Evolutionary conservation across 2,329 filamentous ascomycete genomes (phyloP).

Genomic region (Hortaea werneckii): DNA sequence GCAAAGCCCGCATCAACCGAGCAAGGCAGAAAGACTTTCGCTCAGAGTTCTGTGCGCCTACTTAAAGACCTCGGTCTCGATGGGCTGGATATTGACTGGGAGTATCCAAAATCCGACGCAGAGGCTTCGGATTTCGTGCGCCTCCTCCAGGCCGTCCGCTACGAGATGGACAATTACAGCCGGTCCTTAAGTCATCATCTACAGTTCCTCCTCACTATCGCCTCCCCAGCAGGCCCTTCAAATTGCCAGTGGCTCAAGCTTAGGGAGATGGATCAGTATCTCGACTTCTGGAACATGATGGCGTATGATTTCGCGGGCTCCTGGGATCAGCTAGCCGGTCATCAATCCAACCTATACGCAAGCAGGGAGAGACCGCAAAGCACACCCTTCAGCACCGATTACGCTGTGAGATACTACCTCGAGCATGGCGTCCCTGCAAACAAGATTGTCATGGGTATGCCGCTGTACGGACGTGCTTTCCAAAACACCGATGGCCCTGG

Average conservation of each 20-base stretch:
- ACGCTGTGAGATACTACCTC: slow-evolving; percentile 63
- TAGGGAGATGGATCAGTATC: slow-evolving; percentile 29
- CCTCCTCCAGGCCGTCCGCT: slow-evolving; percentile 29
- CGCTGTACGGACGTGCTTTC: slow-evolving; percentile 82
- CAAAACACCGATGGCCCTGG: slow-evolving; percentile 67
- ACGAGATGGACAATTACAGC: slow-evolving; percentile 32
- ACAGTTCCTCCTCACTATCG: slow-evolving; percentile 35
- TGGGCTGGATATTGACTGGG: slow-evolving; percentile 40
- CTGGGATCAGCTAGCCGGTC: slow-evolving; percentile 63
- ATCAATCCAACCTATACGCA: slow-evolving; percentile 70
- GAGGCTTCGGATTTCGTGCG: slow-evolving; percentile 32
- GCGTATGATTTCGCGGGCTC: slow-evolving; percentile 56
- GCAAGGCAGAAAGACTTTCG: slow-evolving; percentile 55
- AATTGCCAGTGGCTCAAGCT: slow-evolving; percentile 36
- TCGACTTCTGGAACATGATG: slow-evolving; percentile 44
- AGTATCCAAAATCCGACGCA: slow-evolving; percentile 33
- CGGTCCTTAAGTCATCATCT: slow-evolving; percentile 23
- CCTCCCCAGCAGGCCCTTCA: slow-evolving; percentile 33
- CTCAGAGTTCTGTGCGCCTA: slow-evolving; percentile 59
- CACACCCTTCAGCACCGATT: slow-evolving; percentile 70
- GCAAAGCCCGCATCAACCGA: slow-evolving; percentile 53
- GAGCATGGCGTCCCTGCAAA: slow-evolving; percentile 46
- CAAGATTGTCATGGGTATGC: slow-evolving; percentile 86
- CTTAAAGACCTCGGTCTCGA: slow-evolving; percentile 70
- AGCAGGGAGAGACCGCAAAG: slow-evolving; percentile 45